Percentiles rank a stretch among this genome's conserved stretches.
Evolutionary conservation across 176 grass and related monocot species (phyloP).

Genomic region (barley (Hordeum vulgare)): DNA sequence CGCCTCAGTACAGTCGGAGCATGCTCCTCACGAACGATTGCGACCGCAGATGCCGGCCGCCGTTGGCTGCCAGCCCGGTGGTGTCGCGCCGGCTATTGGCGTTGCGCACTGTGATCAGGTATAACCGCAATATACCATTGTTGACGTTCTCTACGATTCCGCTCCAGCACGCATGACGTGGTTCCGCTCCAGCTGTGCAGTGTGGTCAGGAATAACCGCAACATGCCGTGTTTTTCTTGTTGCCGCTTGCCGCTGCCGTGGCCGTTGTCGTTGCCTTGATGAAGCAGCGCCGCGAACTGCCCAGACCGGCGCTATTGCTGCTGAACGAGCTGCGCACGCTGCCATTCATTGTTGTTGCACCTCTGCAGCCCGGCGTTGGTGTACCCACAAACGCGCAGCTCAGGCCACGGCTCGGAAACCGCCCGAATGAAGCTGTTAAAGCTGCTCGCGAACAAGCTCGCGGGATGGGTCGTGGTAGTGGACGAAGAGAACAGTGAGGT

Average conservation of each 20-base stretch:
- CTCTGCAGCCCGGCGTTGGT: constrained; percentile 47
- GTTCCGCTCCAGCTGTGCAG: too few relatives aligned
- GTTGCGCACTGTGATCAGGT: constrained; percentile 67
- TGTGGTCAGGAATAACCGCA: too few relatives aligned
- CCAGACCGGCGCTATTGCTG: constrained; percentile 54
- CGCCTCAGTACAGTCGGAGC: constrained; percentile 68
- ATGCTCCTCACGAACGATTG: constrained; percentile 63
- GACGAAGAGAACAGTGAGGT: too few relatives aligned
- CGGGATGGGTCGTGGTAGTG: too few relatives aligned
- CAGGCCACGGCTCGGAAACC: constrained; percentile 63
- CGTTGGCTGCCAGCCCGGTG: constrained; percentile 13
- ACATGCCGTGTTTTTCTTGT: constrained; percentile 50
- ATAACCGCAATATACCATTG: constrained; percentile 83
- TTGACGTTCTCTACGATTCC: constrained; percentile 64
- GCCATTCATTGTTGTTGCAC: constrained; percentile 60
- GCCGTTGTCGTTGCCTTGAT: neutral
- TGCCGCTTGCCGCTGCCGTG: constrained; percentile 10
- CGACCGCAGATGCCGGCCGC: constrained; percentile 38
- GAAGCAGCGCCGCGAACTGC: constrained; percentile 38
- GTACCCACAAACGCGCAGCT: constrained; percentile 30
- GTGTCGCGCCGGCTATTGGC: constrained; percentile 39
- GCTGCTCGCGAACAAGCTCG: too few relatives aligned
- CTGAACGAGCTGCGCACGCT: constrained; percentile 84
- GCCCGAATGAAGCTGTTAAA: neutral
- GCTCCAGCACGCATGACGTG: constrained; percentile 53